Conservation (phyloP, 2,329 filamentous ascomycete genomes). For the Fusarium albidum region DNA sequence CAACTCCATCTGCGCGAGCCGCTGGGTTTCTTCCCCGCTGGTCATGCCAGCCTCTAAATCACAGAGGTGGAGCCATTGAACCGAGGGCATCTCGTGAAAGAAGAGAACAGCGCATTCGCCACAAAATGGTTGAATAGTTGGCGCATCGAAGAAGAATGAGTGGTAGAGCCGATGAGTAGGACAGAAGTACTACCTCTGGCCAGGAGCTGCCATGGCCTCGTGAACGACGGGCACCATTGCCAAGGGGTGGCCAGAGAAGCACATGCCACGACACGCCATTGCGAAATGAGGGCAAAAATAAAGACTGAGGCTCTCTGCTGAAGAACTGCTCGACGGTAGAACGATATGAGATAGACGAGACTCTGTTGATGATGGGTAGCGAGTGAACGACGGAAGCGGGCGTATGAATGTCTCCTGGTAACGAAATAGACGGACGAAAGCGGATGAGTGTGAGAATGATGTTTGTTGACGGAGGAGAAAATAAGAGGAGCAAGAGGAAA, state of each 20-base stretch:
- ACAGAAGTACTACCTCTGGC: conserved; percentile 44
- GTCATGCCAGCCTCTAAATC: conserved; percentile 27
- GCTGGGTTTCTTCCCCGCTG: not conserved
- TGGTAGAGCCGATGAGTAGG: conserved; percentile 41
- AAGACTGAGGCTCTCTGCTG: not conserved
- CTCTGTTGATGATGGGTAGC: not conserved
- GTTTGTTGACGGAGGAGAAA: not conserved
- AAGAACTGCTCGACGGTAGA: not conserved
- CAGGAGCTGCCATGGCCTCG: conserved; percentile 13
- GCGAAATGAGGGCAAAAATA: not conserved
- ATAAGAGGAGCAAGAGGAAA: not conserved
- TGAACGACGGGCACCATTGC: conserved; percentile 31
- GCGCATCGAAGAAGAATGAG: conserved; percentile 28
- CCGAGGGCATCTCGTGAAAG: conserved; percentile 24
- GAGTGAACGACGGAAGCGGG: not conserved
- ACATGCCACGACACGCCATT: conserved; percentile 38
- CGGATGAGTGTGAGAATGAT: not conserved
- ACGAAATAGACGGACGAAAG: not conserved
- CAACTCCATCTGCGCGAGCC: conserved; percentile 2
- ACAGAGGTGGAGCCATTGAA: conserved; percentile 30
- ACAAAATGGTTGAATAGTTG: conserved; percentile 40
- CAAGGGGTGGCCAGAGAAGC: conserved; percentile 25
- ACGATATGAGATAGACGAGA: not conserved
- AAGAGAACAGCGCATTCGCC: conserved; percentile 46
- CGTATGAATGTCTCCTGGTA: not conserved